Conservation (phyloP, 2,329 filamentous ascomycete species). For the Ceratocystis huliohia region DNA sequence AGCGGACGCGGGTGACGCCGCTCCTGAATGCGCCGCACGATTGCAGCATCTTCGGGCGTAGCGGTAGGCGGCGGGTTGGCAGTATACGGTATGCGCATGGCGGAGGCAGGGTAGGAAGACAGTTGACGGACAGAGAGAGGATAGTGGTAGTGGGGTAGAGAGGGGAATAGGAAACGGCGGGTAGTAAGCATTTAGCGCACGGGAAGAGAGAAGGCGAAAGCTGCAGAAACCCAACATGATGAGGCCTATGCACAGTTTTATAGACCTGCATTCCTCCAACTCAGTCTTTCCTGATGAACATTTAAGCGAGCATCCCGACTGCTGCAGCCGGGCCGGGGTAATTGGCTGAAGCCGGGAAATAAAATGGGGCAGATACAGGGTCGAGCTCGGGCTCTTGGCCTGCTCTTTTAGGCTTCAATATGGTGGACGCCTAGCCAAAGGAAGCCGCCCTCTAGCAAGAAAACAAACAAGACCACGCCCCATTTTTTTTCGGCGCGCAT, state of each 20-base stretch:
- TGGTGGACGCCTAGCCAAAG: background rate
- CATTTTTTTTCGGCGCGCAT: background rate
- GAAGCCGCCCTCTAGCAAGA: background rate
- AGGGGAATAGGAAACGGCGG: background rate
- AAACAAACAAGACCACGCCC: background rate
- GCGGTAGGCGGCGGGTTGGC: constrained; percentile 38
- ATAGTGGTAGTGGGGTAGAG: constrained; percentile 9
- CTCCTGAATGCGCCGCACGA: constrained; percentile 50
- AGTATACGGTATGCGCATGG: constrained; percentile 57
- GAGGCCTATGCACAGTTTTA: background rate
- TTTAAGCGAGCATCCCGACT: constrained; percentile 6
- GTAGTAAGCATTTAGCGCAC: background rate
- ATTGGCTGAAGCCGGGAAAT: background rate
- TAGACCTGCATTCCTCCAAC: background rate
- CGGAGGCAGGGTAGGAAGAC: background rate
- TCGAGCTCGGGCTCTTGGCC: background rate
- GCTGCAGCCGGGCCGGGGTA: background rate
- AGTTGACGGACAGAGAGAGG: background rate
- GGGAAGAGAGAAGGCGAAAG: background rate
- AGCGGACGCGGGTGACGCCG: constrained; percentile 58
- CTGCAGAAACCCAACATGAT: too few species aligned
- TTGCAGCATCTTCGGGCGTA: constrained; percentile 37
- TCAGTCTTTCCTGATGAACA: background rate
- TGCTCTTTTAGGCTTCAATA: background rate
- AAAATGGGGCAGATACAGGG: background rate